phyloP scores from a whole-genome alignment of 495 filamentous ascomycete species.

The Neurospora terricola region DNA sequence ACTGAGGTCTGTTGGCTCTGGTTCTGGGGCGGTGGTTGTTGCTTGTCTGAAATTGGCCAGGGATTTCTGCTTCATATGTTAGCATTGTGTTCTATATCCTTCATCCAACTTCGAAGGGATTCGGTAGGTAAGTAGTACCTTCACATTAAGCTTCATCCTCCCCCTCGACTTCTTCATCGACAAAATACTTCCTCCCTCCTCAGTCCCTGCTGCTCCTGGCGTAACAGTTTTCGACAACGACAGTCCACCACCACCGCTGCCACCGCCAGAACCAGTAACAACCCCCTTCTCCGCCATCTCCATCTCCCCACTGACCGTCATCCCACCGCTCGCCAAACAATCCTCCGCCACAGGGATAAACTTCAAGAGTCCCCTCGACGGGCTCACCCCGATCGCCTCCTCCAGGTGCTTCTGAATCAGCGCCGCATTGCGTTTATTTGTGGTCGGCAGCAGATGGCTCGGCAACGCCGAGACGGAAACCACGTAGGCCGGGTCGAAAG shows the following conservation, averaged over 20 bases:
- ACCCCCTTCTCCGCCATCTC: conserved; percentile 39
- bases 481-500: conserved; percentile 69
- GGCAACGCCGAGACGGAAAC: conserved; percentile 68
- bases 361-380: conserved; percentile 56
- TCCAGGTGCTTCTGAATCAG: conserved; percentile 61
- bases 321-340: conserved; percentile 58
- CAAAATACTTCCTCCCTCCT: not conserved
- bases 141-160: conserved; percentile 26
- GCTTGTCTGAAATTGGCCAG: conserved; percentile 11
- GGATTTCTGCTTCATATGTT: conserved; percentile 3
- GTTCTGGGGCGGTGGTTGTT: not conserved
- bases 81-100: not conserved
- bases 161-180: conserved; percentile 7
- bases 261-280: conserved; percentile 6
- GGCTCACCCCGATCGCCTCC: conserved; percentile 52
- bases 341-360: conserved; percentile 62
- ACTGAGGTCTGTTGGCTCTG: not conserved
- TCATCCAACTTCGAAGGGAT: too few species aligned
- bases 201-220: not conserved
- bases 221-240: not conserved
- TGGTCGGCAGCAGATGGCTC: conserved; percentile 56
- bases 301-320: conserved; percentile 58
- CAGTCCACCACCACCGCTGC: not conserved
- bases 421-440: conserved; percentile 74
- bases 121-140: not conserved